Percentiles rank a stretch among this genome's conserved stretches.
Conservation (phyloP, 768 basidiomycete genomes). For the Cantharellus cinnabarinus region DNA sequence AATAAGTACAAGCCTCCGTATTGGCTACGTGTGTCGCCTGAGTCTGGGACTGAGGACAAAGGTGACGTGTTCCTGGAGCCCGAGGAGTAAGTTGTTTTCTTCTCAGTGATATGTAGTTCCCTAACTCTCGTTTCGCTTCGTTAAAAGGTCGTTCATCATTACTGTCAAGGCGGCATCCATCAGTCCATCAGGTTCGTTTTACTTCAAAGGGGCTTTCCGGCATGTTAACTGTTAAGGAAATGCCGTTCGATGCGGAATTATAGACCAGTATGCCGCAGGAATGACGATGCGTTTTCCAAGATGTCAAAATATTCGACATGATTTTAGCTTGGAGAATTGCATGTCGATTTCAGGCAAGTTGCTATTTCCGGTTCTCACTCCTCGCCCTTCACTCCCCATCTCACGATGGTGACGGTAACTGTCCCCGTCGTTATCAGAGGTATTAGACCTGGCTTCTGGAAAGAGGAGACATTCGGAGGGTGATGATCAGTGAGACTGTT, state of each 20-base stretch:
- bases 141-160: constrained; percentile 68
- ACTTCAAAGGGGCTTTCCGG: too few species aligned
- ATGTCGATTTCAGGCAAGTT: constrained; percentile 36
- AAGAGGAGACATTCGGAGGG: constrained; percentile 5
- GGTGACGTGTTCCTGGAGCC: constrained; percentile 86
- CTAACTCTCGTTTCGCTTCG: neutral
- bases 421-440: neutral
- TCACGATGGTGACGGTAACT: constrained; percentile 13
- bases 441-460: constrained; percentile 5
- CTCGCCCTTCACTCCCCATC: neutral
- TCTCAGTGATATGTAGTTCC: neutral
- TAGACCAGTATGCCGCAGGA: constrained; percentile 67
- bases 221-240: too few species aligned
- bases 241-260: neutral
- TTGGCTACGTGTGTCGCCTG: constrained; percentile 34
- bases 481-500: neutral
- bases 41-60: constrained; percentile 51
- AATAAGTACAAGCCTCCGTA: constrained; percentile 51
- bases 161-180: constrained; percentile 92
- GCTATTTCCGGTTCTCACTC: neutral
- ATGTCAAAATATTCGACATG: constrained; percentile 59
- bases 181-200: constrained; percentile 36
- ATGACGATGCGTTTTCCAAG: constrained; percentile 92
- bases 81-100: constrained; percentile 37
- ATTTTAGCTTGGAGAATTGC: constrained; percentile 51